Base-by-base conservation (phyloP, 129 eudicot species). In the Chrysanthemum makinoi region DNA sequence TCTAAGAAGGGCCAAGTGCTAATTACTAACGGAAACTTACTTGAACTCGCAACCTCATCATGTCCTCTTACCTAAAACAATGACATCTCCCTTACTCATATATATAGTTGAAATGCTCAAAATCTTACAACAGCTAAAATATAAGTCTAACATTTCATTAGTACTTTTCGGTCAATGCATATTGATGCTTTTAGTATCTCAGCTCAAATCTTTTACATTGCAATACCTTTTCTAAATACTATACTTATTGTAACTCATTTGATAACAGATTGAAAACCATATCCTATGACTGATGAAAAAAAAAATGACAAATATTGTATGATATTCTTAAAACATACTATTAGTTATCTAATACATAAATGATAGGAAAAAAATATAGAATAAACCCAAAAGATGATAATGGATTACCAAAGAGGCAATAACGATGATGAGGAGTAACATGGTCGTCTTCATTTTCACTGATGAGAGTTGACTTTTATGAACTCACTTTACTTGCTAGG, bases 1-100 rank as follows among this genome's bases (percentile, higher is more conserved):
- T 90, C 91, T 81, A 77, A 52, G 72, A 90, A 90, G 3, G 95
- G 97, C 97, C 97, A 90, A 5, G 95, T 90, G 85, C 97, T 90
- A 62, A 90, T 81, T 63, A 90, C 95, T 6, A 90, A 22, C 30
- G 97, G 97, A 72, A 68, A 85, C 28, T 82, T 77, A 65, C 76
- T 79, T 12, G 73, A 68, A 80, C 54, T 78, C 62, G 8, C 84
- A 72, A 70, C 78, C 70, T 80, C 86, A 47, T 71, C 86, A 47
- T 74, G 69, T 68, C 85, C 92, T 50, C 65, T 47, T 61, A 75
- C 89, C 95, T 84, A 64, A 46, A 24, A 62, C 4, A 0, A 30
- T 39, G 46, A 39, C 7, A 39, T 39, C 46, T 8, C 46, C 10
- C 46, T 39, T 39, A 39, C 1, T 39, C 46, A 39, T 73, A 14